phyloP scores from a whole-genome alignment of 2,329 filamentous ascomycete species.

The Hirsutella thompsonii region DNA sequence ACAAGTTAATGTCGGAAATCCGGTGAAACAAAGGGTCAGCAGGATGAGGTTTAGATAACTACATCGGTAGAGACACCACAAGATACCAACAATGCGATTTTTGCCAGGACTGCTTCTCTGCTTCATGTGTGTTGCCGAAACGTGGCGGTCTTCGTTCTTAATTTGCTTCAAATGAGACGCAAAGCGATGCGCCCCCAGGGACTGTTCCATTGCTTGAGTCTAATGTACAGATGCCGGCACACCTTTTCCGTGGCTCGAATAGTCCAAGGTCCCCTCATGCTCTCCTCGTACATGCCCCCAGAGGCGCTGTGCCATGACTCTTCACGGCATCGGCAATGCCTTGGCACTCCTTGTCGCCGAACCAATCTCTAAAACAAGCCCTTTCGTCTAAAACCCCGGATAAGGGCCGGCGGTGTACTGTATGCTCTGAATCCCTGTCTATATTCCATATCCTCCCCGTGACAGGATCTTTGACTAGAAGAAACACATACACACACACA shows the following conservation, averaged over 20 bases:
- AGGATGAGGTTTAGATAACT: constrained; percentile 4
- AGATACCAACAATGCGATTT: constrained; percentile 2
- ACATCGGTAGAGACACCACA: neutral
- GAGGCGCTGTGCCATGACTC: too few species aligned
- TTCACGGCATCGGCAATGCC: too few species aligned
- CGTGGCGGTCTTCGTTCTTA: neutral
- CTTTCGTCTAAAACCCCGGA: too few species aligned
- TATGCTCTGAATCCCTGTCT: too few species aligned
- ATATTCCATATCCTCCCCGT: too few species aligned
- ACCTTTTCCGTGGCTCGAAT: neutral
- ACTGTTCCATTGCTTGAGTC: neutral
- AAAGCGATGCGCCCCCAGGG: neutral
- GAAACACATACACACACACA: too few species aligned
- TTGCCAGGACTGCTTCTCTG: neutral
- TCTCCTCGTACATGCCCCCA: neutral
- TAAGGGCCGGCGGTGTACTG: too few species aligned
- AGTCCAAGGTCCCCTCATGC: neutral
- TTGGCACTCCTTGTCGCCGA: too few species aligned
- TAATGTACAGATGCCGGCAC: neutral
- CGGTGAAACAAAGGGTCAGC: neutral
- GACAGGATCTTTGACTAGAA: too few species aligned
- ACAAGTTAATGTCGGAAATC: neutral
- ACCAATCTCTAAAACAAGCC: too few species aligned
- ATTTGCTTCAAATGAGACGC: too few species aligned
- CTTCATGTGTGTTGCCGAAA: neutral